Evolutionary conservation across 2,329 filamentous ascomycete species (phyloP), one percentile per base, ranked within the genome.

Genomic region (Ceratocystis ficicola): DNA sequence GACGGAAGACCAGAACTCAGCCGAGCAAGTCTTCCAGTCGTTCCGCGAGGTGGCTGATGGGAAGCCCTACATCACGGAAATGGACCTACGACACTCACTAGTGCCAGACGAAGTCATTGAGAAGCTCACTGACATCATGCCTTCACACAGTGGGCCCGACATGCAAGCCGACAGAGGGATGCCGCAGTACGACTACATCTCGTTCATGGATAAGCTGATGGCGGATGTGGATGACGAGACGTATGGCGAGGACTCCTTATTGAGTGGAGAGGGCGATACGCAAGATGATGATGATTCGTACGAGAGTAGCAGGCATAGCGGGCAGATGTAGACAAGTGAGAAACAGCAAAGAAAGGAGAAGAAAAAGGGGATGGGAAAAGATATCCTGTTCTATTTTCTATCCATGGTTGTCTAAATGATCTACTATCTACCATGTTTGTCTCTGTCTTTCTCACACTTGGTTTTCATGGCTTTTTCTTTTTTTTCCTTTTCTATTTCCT

Each of bases 81-180:
- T 99, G 79, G 94, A 99, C 75, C 83, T 99, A 67, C 85, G 93
- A 68, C 94, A 99, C 76, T 94, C 88, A 52, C 83, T 99, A 48
- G 95, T 99, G 46, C 94, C 94, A 0, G 94, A 99, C 73, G 93
- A 97, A 73, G 88, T 99, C 69, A 96, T 99, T 72, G 92, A 96
- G 69, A 89, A 96, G 75, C 81, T 99, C 61, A 81, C 94, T 64
- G 83, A 89, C 72, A 89, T 90, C 63, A 95, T 99, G 82, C 94
- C 94, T 0, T 73, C 78, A 64, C 92, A 96, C 74, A 83, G 81
- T 63, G 94, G 93, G 0, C 90, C 91, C 1, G 92, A 96, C 75
- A 82, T 93, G 75, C 85, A 90, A 66, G 86, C 90, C 72, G 94
- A 97, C 74, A 81, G 91, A 65, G 87, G 92, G 63, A 77, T 90